phyloP scores from a whole-genome alignment of 257 asterid genomes.

The Solanum chilense region DNA sequence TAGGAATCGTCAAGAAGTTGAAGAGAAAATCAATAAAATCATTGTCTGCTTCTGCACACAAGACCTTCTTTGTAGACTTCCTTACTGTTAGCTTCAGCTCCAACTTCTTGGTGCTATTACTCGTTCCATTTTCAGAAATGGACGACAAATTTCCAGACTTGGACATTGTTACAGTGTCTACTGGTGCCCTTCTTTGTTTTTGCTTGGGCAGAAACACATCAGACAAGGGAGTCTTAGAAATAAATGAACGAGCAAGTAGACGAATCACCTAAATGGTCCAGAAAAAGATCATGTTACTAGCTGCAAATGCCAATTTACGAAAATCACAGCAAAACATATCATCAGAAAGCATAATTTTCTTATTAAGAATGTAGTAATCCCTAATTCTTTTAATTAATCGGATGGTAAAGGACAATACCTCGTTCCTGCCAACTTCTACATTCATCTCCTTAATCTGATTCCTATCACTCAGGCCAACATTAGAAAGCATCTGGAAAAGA shows the following conservation, averaged over 20 bases:
- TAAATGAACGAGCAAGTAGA: background rate
- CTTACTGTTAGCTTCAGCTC: background rate
- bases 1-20: constrained; percentile 1
- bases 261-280: background rate
- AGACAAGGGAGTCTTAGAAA: background rate
- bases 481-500: background rate
- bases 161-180: background rate
- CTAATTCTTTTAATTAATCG: background rate
- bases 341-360: background rate
- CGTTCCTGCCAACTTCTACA: background rate
- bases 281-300: background rate
- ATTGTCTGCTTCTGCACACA: background rate
- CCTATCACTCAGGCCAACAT: background rate
- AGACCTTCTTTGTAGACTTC: background rate
- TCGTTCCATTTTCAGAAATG: background rate
- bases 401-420: background rate
- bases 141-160: background rate
- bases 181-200: background rate
- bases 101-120: background rate
- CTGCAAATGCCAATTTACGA: background rate
- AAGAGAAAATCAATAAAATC: constrained; percentile 2
- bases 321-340: background rate
- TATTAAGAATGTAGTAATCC: background rate
- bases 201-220: background rate
- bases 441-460: background rate